A percentile compares a stretch with the other conserved stretches of the same genome.
Conservation (phyloP, 1,284 basidiomycete species). For the Moniliophthora roreri region DNA sequence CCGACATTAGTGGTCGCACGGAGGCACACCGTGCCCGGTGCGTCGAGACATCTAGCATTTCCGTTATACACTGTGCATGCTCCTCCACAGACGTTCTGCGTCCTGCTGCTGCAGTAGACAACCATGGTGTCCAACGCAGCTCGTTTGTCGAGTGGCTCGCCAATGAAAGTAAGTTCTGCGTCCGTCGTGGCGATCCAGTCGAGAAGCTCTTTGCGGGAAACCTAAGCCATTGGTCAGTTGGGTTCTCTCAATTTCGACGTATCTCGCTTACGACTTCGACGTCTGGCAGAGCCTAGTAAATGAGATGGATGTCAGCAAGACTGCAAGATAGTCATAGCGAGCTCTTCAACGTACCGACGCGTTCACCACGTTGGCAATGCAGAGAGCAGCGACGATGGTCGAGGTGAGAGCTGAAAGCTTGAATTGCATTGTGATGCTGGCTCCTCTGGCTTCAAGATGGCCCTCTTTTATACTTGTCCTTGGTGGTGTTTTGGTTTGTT, state of each 20-base stretch:
- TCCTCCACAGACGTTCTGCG: constrained; percentile 22
- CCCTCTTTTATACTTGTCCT: too few relatives aligned
- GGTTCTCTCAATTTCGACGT: not conserved
- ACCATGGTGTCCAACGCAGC: constrained; percentile 20
- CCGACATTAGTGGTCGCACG: constrained; percentile 24
- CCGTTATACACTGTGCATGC: constrained; percentile 25
- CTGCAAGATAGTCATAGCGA: too few relatives aligned
- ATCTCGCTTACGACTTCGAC: not conserved
- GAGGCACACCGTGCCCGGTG: constrained; percentile 25
- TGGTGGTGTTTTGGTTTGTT: too few relatives aligned
- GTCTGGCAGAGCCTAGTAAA: not conserved
- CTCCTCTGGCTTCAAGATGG: too few relatives aligned
- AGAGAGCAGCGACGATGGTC: not conserved
- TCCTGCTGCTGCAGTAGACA: constrained; percentile 20
- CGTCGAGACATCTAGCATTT: constrained; percentile 19
- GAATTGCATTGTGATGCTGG: not conserved
- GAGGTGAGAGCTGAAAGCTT: not conserved
- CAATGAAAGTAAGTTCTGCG: constrained; percentile 24
- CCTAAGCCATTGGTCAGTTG: not conserved
- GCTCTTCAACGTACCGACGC: not conserved
- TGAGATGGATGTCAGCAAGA: not conserved
- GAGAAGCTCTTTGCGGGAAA: not conserved
- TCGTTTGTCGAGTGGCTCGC: constrained; percentile 17
- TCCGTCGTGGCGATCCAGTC: constrained; percentile 24
- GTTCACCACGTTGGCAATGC: not conserved